Evolutionary conservation across 129 eudicot species (phyloP), one percentile per base, ranked within the genome.

Genomic region (Oenanthe sinensis): DNA sequence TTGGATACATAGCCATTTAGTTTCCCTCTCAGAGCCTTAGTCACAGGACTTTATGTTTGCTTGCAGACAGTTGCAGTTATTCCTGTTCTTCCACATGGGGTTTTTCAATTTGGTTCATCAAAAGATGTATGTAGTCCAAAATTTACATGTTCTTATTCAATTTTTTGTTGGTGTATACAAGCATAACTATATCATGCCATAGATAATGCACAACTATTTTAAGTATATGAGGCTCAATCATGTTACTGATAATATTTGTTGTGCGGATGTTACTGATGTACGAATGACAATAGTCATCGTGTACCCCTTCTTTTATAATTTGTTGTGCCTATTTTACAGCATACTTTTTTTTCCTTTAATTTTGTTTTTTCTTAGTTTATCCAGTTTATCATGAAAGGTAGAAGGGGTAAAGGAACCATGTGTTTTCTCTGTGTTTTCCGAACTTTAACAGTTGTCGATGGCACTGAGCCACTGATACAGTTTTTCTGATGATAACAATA

Each of bases 11-110:
- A 40, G 58, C 8, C 36, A 70, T 42, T 36, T 44, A 28, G 78
- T 75, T 79, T 70, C 22, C 75, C 65, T 26, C 49, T 71, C 50
- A 17, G n/a, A n/a, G 36, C 69, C 30, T 24, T n/a, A 62, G 39
- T 75, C 71, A 47, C 62, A 77, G 28, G 8, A 22, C 74, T 3
- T 80, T 13, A 75, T 52, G 69, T 82, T 85, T 39, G 26, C 55
- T 48, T 82, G 79, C 91, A 94, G 98, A 94, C 97, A 16, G 71
- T 94, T 88, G 96, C 92, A 28, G 98, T 90, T 55, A 86, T 94
- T 77, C 97, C 98, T 6, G 89, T 94, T 81, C 89, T 87, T 80
- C 93, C 96, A 77, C 93, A 91, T 81, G 98, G 98, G 17, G 98
- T 94, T 79, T 88, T 94, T 83, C 98, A 94, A 76, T 85, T 94